A percentile compares a stretch with the other conserved stretches of the same genome.
Conservation (phyloP, 495 filamentous ascomycete genomes). For the Penicillium egyptiacum region DNA sequence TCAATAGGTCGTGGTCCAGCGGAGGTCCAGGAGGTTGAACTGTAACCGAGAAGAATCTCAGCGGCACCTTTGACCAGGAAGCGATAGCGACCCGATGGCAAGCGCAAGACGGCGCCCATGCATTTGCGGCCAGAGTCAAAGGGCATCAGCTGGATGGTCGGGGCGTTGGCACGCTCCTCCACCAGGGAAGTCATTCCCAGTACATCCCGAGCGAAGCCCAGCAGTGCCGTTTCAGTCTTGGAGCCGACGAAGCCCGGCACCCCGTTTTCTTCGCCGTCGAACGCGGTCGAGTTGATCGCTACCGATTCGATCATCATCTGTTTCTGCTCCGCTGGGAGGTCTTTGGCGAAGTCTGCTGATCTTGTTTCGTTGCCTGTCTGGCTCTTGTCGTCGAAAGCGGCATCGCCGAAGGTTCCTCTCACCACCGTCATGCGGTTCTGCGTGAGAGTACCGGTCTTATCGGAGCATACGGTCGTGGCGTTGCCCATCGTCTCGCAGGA, state of each 20-base stretch:
- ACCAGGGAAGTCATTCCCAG: conserved; percentile 65
- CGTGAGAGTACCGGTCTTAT: conserved; percentile 95
- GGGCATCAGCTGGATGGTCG: conserved; percentile 71
- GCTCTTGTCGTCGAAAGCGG: conserved; percentile 22
- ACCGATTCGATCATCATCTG: conserved; percentile 60
- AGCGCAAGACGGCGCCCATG: conserved; percentile 74
- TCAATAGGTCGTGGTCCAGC: conserved; percentile 27
- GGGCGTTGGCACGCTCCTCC: conserved; percentile 66
- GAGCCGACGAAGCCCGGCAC: conserved; percentile 74
- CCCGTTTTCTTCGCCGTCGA: conserved; percentile 74
- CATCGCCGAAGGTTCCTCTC: conserved; percentile 65
- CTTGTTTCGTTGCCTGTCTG: conserved; percentile 24
- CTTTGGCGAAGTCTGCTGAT: conserved; percentile 45
- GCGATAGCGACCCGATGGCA: conserved; percentile 63
- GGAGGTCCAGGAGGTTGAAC: conserved; percentile 54
- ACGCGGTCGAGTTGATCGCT: conserved; percentile 82
- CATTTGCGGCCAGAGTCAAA: conserved; percentile 88
- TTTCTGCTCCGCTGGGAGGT: conserved; percentile 44
- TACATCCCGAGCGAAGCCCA: conserved; percentile 72
- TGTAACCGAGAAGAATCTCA: conserved; percentile 59
- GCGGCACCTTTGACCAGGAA: conserved; percentile 86
- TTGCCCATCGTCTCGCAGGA: conserved; percentile 99
- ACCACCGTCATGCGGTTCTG: conserved; percentile 92
- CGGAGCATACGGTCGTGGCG: conserved; percentile 91
- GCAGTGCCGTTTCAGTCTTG: conserved; percentile 84